These are phyloP conservation scores for Amborella trichopoda DNA, from an alignment of 164 flowering plant species.

Conservation along the genomic window DNA sequence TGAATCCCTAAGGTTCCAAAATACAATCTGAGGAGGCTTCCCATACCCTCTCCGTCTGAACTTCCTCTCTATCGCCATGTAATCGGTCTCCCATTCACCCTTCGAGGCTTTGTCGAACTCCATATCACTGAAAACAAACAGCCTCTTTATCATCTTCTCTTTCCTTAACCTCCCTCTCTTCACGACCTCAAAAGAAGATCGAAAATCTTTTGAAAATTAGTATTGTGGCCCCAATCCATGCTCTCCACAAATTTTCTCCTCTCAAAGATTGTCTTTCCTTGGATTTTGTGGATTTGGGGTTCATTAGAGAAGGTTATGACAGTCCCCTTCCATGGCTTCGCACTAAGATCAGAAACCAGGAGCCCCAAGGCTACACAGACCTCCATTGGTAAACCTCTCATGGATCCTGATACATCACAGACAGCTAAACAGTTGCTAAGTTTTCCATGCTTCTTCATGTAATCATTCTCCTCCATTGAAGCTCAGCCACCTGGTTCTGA, in stretches of 20 bases:
- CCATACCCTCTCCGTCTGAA: conserved; percentile 15
- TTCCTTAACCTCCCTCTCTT: conserved; percentile 6
- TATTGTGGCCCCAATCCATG: conserved; percentile 24
- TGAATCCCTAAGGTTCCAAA: conserved; percentile 47
- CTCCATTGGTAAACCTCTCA: conserved; percentile 18
- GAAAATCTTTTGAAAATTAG: conserved; percentile 23
- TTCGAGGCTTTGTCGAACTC: conserved; percentile 38
- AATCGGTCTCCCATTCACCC: conserved; percentile 44
- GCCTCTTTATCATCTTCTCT: conserved; percentile 27
- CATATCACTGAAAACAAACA: conserved; percentile 60
- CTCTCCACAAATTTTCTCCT: conserved; percentile 7
- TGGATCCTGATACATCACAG: conserved; percentile 25
- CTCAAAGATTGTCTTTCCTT: conserved; percentile 9
- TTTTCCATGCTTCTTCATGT: conserved; percentile 17
- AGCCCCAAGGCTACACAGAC: conserved; percentile 22
- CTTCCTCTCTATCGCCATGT: conserved; percentile 29
- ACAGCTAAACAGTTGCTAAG: conserved; percentile 19
- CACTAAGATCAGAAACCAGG: conserved; percentile 18
- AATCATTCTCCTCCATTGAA: conserved; percentile 46
- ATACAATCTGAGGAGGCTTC: too few relatives aligned
- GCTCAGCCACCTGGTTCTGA: conserved; percentile 31
- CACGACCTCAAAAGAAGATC: conserved; percentile 17
- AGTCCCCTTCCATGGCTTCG: conserved; percentile 24
- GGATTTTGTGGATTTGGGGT: conserved; percentile 17
- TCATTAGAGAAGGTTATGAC: conserved; percentile 18